Evolutionary conservation across 345 rosid genomes (phyloP), one percentile per base, ranked within the genome.

Genomic region (Lepidium africanum): DNA sequence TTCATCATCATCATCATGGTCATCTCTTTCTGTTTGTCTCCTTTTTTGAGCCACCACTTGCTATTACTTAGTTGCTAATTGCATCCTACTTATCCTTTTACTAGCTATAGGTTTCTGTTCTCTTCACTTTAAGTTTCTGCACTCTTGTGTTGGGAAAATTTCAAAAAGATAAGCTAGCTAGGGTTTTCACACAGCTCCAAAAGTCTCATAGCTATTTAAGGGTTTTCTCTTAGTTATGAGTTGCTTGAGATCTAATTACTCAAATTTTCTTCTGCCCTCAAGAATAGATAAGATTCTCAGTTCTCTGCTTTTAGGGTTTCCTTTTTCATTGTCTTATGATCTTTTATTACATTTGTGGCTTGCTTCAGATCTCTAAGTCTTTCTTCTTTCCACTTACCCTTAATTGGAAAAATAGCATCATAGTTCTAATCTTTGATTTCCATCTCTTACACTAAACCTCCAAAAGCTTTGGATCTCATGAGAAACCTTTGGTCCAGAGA

Each of bases 1-100:
- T n/a, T n/a, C 53, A 62, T 69, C 67, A 62, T 46, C 39, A 30
- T 15, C 54, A 59, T 69, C 63, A 25, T 63, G 59, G 9, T 74
- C 59, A 54, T 53, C 67, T 62, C 51, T 75, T 41, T 14, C 41
- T 42, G 40, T 40, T 58, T 72, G 64, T 17, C 66, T 35, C 56
- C 53, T 74, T 40, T n/a, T 76, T 63, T 76, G 6, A 76, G 70
- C 65, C 56, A 55, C 75, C 65, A 49, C 61, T 42, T 57, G 65
- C 56, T 61, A 32, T 32, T 53, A 39, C 23, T 38, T 60, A 75
- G 14, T 42, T 25, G 55, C 62, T 51, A 49, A 46, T 40, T 50
- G 15, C 19, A 19, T 42, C 42, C 63, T 32, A 47, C 74, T 62
- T 75, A 52, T 14, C 35, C 40, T 63, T 67, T 54, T 55, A 17